Evolutionary conservation across 768 basidiomycete genomes (phyloP).

Genomic region (Thelephora aurantiotincta): DNA sequence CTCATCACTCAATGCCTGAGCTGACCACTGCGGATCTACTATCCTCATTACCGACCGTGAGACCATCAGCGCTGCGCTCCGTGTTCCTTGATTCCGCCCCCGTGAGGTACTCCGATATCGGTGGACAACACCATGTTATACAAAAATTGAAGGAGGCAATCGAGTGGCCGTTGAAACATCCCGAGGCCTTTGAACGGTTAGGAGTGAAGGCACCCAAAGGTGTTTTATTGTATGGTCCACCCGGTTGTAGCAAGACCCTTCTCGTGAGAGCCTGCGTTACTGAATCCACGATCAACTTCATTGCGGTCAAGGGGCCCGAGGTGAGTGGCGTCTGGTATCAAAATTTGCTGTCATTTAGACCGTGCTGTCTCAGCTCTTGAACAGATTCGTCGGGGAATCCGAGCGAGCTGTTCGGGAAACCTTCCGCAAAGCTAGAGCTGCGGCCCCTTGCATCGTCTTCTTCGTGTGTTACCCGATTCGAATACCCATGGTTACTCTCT

Average conservation of each 20-base stretch:
- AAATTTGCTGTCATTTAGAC: neutral
- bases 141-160: slow-evolving; percentile 82
- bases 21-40: slow-evolving; percentile 53
- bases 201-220: slow-evolving; percentile 86
- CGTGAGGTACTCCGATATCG: slow-evolving; percentile 77
- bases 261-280: slow-evolving; percentile 85
- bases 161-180: slow-evolving; percentile 89
- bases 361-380: slow-evolving; percentile 58
- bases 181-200: slow-evolving; percentile 73
- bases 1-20: slow-evolving; percentile 11
- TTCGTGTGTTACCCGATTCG: slow-evolving; percentile 45
- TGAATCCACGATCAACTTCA: slow-evolving; percentile 90
- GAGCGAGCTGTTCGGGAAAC: slow-evolving; percentile 91
- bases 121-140: slow-evolving; percentile 72
- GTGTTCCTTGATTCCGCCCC: slow-evolving; percentile 79
- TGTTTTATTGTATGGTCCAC: slow-evolving; percentile 86
- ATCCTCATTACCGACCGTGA: slow-evolving; percentile 58
- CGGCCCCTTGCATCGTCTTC: slow-evolving; percentile 91
- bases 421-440: slow-evolving; percentile 88
- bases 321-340: slow-evolving; percentile 24
- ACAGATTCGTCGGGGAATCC: slow-evolving; percentile 96
- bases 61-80: slow-evolving; percentile 90
- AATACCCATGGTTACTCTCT: neutral
- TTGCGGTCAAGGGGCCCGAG: slow-evolving; percentile 96
- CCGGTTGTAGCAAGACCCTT: slow-evolving; percentile 95